Percentiles rank a stretch among this genome's conserved stretches.
phyloP scores from a whole-genome alignment of 75 land plant genomes.

The Adiantum capillusveneris region DNA sequence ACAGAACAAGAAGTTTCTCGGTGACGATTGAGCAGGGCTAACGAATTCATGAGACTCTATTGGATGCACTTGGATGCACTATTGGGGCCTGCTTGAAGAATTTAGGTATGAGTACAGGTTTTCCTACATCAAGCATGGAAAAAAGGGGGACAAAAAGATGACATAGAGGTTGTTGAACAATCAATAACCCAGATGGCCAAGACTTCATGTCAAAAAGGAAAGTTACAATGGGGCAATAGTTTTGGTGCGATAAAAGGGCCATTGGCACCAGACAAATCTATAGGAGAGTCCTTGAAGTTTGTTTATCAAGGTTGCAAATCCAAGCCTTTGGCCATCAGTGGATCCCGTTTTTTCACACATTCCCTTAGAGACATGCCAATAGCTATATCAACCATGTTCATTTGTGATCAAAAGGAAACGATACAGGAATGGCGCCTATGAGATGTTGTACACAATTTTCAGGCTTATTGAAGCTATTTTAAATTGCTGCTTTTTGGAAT shows the following conservation, averaged over 20 bases:
- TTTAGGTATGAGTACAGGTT: constrained; percentile 43
- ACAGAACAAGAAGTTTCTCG: constrained; percentile 37
- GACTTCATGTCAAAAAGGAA: background rate
- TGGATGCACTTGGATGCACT: constrained; percentile 41
- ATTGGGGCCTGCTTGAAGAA: constrained; percentile 73
- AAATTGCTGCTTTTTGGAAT: too few relatives aligned
- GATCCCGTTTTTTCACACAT: constrained; percentile 63
- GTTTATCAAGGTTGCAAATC: constrained; percentile 49
- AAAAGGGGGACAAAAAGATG: constrained; percentile 54
- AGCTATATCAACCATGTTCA: constrained; percentile 68
- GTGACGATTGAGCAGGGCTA: constrained; percentile 35
- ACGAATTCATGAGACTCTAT: constrained; percentile 43
- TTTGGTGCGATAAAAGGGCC: constrained; percentile 16
- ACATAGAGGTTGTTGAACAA: constrained; percentile 7
- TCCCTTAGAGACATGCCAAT: constrained; percentile 61
- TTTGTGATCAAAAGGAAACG: constrained; percentile 53
- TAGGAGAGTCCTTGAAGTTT: constrained; percentile 28
- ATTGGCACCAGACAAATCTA: constrained; percentile 11
- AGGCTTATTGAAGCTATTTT: too few relatives aligned
- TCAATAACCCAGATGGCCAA: constrained; percentile 2
- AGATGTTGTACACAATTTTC: too few relatives aligned
- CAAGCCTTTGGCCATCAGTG: constrained; percentile 64
- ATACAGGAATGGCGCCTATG: too few relatives aligned
- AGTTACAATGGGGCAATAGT: background rate
- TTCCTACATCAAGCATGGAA: constrained; percentile 61